Evolutionary conservation across 2,329 filamentous ascomycete species (phyloP).

Genomic region (Aspergillus tamarii): DNA sequence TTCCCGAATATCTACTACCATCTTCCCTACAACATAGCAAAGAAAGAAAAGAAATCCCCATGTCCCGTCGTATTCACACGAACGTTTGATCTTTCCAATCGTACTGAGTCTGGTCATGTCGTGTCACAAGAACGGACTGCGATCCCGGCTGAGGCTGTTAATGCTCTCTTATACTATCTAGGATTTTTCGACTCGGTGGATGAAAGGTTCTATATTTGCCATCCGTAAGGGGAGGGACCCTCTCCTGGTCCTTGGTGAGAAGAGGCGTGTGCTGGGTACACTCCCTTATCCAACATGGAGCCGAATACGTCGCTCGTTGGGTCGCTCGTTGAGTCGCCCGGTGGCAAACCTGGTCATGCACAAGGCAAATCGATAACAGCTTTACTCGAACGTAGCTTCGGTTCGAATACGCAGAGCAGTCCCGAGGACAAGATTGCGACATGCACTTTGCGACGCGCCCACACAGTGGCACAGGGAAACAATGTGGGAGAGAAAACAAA

Average conservation of each 20-base stretch:
- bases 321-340: conserved; percentile 4
- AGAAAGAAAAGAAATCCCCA: conserved; percentile 2
- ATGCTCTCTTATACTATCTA: conserved; percentile 22
- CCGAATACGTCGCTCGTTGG: conserved; percentile 8
- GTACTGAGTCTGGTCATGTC: conserved; percentile 32
- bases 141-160: conserved; percentile 30
- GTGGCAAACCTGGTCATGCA: conserved; percentile 18
- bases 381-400: conserved; percentile 17
- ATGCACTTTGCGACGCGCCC: conserved; percentile 39
- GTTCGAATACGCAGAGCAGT: conserved; percentile 18
- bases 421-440: conserved; percentile 26
- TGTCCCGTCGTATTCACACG: conserved; percentile 4
- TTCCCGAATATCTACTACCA: conserved; percentile 2
- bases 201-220: conserved; percentile 9
- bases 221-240: conserved; percentile 7
- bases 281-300: conserved; percentile 14
- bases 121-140: conserved; percentile 31
- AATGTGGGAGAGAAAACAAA: conserved; percentile 32
- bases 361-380: conserved; percentile 13
- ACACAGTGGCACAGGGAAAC: conserved; percentile 42
- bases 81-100: conserved; percentile 13
- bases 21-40: conserved; percentile 6
- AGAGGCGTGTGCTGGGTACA: conserved; percentile 5
- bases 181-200: conserved; percentile 5
- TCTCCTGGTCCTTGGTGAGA: neutral